Conservation (phyloP, 2,329 filamentous ascomycete genomes). For the Penicillium psychrosexuale region DNA sequence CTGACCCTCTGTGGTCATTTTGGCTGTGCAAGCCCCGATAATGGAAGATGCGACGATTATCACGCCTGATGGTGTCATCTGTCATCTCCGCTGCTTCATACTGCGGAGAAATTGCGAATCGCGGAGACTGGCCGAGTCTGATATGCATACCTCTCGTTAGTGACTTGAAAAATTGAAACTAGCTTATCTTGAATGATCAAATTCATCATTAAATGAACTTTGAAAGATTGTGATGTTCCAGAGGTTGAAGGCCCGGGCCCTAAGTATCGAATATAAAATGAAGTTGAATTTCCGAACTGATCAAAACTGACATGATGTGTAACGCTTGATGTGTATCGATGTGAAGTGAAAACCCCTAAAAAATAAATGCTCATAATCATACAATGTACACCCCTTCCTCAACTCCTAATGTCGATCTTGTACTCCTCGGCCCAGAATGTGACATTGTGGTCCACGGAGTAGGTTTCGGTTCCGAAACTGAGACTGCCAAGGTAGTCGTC, state of each 20-base stretch:
- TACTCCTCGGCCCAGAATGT: slow-evolving; percentile 48
- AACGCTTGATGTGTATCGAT: slow-evolving; percentile 4
- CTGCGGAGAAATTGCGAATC: not conserved
- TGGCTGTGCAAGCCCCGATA: not conserved
- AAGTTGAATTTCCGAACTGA: not conserved
- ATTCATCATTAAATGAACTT: not conserved
- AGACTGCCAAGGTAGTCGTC: slow-evolving; percentile 53
- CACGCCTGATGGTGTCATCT: slow-evolving; percentile 7
- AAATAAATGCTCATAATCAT: slow-evolving; percentile 4
- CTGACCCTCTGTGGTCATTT: not conserved
- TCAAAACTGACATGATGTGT: not conserved
- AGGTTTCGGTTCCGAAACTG: slow-evolving; percentile 53
- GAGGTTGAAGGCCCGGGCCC: not conserved
- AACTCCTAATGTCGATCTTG: slow-evolving; percentile 28
- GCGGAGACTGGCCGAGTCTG: not conserved
- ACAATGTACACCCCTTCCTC: not conserved
- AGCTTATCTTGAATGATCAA: not conserved
- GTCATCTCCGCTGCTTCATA: not conserved
- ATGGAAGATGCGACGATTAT: slow-evolving; percentile 7
- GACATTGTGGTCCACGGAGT: slow-evolving; percentile 44
- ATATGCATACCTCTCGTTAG: not conserved
- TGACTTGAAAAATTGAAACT: not conserved
- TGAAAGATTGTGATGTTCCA: not conserved
- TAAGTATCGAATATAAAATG: not conserved
- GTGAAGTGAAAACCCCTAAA: not conserved